phyloP scores from a whole-genome alignment of 331 rosid species.

The Pyracantha coccinea region DNA sequence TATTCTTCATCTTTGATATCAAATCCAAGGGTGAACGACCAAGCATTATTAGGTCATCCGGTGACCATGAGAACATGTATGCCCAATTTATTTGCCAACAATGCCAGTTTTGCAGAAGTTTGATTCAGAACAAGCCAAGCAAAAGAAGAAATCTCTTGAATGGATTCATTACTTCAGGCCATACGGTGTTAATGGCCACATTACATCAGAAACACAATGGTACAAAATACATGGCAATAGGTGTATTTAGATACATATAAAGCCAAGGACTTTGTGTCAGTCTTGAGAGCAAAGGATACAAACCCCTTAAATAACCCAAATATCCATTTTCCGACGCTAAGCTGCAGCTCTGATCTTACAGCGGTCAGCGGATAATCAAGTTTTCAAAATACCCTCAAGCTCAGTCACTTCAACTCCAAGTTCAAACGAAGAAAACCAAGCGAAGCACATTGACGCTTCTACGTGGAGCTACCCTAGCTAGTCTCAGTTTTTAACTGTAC shows the following conservation, averaged over 20 bases:
- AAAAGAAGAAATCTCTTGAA: background rate
- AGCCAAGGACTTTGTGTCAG: constrained; percentile 2
- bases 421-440: constrained; percentile 7
- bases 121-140: background rate
- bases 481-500: constrained; percentile 25
- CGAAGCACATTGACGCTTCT: background rate
- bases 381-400: background rate
- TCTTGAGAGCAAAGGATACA: background rate
- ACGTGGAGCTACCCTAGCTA: constrained; percentile 2
- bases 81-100: background rate
- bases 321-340: background rate
- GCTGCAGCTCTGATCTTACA: background rate
- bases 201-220: background rate
- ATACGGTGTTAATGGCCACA: background rate
- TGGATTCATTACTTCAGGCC: constrained; percentile 2
- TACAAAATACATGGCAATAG: background rate
- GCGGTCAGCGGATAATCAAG: background rate
- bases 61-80: background rate
- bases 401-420: constrained; percentile 2
- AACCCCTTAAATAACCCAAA: background rate
- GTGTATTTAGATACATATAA: background rate
- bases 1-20: no score
- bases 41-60: background rate
- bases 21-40: background rate
- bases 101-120: background rate